Conservation (phyloP, 1,139 yeast genomes). For the Taiozyma sp. region DNA sequence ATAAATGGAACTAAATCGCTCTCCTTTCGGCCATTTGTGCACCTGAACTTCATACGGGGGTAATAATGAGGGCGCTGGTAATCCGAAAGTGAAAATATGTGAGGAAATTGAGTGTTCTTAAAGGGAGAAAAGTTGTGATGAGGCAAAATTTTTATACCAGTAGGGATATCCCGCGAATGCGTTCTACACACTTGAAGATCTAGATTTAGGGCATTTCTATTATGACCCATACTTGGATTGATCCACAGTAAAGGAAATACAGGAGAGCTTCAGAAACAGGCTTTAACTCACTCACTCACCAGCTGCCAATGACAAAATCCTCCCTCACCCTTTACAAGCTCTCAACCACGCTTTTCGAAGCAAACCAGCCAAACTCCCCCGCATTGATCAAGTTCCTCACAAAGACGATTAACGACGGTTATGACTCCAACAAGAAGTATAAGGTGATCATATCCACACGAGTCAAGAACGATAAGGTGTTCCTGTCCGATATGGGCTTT, state of each 20-base stretch:
- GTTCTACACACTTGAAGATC: neutral
- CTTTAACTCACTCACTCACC: too few species aligned
- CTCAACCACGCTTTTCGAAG: neutral
- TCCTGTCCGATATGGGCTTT: slow-evolving; percentile 32
- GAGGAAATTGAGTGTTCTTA: slow-evolving; percentile 1
- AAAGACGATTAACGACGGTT: slow-evolving; percentile 39
- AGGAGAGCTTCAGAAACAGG: too few species aligned
- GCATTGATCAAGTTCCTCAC: slow-evolving; percentile 5
- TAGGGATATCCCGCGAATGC: neutral
- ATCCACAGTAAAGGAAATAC: too few species aligned
- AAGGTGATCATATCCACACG: slow-evolving; percentile 40
- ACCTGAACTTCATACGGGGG: slow-evolving; percentile 7
- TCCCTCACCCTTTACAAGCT: neutral
- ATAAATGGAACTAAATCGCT: slow-evolving; percentile 8
- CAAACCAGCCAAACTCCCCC: neutral
- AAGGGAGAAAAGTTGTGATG: neutral
- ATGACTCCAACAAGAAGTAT: slow-evolving; percentile 40
- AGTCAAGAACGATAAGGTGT: slow-evolving; percentile 28
- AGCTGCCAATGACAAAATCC: neutral
- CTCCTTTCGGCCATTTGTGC: slow-evolving; percentile 17
- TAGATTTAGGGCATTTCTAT: neutral
- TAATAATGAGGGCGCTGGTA: slow-evolving; percentile 12
- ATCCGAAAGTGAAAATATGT: slow-evolving; percentile 13
- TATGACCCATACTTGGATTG: too few species aligned
- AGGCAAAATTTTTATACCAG: neutral